These are phyloP conservation scores for Ceratocystis destructans DNA, from an alignment of 2,329 filamentous ascomycete species.

Conservation along the genomic window DNA sequence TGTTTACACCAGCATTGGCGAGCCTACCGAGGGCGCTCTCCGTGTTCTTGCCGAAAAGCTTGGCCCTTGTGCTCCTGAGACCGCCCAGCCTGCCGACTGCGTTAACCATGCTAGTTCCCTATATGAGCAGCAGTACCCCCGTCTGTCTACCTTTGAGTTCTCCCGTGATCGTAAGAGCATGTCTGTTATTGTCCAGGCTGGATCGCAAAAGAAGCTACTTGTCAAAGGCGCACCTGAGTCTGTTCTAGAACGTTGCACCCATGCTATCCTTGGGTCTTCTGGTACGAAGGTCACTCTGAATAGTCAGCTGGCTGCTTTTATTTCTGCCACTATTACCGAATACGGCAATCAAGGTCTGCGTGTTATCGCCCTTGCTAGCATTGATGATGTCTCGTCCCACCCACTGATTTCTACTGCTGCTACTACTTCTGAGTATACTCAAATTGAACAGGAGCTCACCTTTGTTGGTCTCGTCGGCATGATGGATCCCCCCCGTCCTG, in stretches of 20 bases:
- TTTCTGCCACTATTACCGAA: conserved; percentile 68
- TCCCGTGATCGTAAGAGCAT: conserved; percentile 97
- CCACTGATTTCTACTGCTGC: conserved; percentile 61
- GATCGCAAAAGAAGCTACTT: conserved; percentile 61
- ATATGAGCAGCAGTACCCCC: conserved; percentile 63
- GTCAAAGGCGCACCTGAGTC: conserved; percentile 96
- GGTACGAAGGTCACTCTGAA: conserved; percentile 65
- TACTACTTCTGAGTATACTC: conserved; percentile 67
- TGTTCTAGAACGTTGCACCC: conserved; percentile 80
- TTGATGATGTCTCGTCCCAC: conserved; percentile 60
- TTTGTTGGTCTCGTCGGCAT: conserved; percentile 88
- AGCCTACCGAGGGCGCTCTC: conserved; percentile 88
- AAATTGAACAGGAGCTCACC: conserved; percentile 88
- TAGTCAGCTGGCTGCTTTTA: conserved; percentile 51
- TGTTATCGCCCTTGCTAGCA: conserved; percentile 80
- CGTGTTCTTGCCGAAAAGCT: conserved; percentile 88
- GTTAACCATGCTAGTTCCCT: conserved; percentile 71
- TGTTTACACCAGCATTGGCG: conserved; percentile 70
- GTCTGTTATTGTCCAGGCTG: conserved; percentile 76
- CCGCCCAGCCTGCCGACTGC: conserved; percentile 43
- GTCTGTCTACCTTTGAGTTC: conserved; percentile 86
- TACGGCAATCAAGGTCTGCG: conserved; percentile 89
- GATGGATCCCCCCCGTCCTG: conserved; percentile 88
- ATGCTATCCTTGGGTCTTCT: conserved; percentile 61
- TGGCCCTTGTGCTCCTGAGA: conserved; percentile 56